Percentiles rank a stretch among this genome's conserved stretches.
These are phyloP conservation scores for Avena eriantha DNA, from an alignment of 176 grass and related monocot species.

Conservation along the genomic window DNA sequence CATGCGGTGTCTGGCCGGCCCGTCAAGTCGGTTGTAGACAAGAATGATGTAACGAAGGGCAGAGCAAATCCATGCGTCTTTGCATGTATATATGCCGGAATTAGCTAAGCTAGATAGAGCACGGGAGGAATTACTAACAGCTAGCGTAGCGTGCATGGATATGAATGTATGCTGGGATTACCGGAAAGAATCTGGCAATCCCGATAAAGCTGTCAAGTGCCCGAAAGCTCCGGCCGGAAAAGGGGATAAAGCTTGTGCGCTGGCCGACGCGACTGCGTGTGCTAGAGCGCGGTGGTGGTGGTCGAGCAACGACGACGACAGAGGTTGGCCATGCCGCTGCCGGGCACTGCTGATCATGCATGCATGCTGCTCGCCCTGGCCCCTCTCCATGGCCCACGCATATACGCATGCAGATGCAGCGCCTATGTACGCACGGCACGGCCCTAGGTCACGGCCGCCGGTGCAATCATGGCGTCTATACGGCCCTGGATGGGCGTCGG, in stretches of 20 bases:
- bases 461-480: constrained; percentile 13
- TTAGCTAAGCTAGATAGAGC: not conserved
- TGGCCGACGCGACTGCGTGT: constrained; percentile 15
- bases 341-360: not conserved
- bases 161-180: constrained; percentile 28
- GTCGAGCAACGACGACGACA: not conserved
- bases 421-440: not conserved
- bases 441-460: not conserved
- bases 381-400: constrained; percentile 6
- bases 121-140: not conserved
- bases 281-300: not conserved
- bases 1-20: constrained; percentile 43
- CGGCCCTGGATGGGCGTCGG: not conserved
- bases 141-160: not conserved
- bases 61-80: not conserved
- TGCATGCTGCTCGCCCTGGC: not conserved
- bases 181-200: constrained; percentile 44
- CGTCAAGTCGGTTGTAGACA: constrained; percentile 48
- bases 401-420: not conserved
- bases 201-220: constrained; percentile 48
- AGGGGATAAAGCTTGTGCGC: constrained; percentile 30
- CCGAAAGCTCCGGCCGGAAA: constrained; percentile 41
- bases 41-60: not conserved
- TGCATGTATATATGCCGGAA: not conserved
- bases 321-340: not conserved